A percentile compares a stretch with the other conserved stretches of the same genome.
These are phyloP conservation scores for Acrodontium crateriforme DNA, from an alignment of 2,329 filamentous ascomycete genomes.

Conservation along the genomic window DNA sequence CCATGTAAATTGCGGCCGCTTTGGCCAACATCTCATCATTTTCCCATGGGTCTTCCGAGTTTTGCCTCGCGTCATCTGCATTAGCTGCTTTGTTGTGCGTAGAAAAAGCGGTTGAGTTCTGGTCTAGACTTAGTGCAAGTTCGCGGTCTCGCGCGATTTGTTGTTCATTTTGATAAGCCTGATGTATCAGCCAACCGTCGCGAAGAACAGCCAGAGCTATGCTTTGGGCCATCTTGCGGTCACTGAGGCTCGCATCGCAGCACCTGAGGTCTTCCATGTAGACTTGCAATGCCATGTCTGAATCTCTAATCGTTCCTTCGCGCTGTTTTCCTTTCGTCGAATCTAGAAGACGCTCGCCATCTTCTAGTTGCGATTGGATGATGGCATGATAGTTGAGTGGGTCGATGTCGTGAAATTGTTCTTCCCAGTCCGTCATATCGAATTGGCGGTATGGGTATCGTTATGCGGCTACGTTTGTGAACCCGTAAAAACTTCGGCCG, in stretches of 20 bases:
- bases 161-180: conserved; percentile 8
- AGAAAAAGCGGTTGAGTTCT: not conserved
- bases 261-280: conserved; percentile 12
- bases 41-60: conserved; percentile 6
- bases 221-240: conserved; percentile 13
- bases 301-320: conserved; percentile 7
- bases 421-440: conserved; percentile 3
- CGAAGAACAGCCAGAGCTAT: conserved; percentile 8
- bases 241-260: conserved; percentile 7
- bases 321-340: conserved; percentile 10
- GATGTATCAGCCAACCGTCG: conserved; percentile 7
- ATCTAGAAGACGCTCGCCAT: conserved; percentile 3
- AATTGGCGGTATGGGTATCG: no score
- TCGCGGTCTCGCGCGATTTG: conserved; percentile 11
- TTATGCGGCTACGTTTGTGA: no score
- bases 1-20: conserved; percentile 11
- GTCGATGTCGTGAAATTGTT: conserved; percentile 3
- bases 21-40: conserved; percentile 11
- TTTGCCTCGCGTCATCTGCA: not conserved
- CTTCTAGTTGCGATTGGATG: conserved; percentile 6
- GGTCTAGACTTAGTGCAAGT: conserved; percentile 6
- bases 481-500: no score
- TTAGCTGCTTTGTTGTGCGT: no score
- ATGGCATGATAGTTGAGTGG: conserved; percentile 3
- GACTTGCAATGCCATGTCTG: conserved; percentile 12